A percentile compares a stretch with the other conserved stretches of the same genome.
phyloP scores from a whole-genome alignment of 257 asterid species.

The Voacanga thouarsii region DNA sequence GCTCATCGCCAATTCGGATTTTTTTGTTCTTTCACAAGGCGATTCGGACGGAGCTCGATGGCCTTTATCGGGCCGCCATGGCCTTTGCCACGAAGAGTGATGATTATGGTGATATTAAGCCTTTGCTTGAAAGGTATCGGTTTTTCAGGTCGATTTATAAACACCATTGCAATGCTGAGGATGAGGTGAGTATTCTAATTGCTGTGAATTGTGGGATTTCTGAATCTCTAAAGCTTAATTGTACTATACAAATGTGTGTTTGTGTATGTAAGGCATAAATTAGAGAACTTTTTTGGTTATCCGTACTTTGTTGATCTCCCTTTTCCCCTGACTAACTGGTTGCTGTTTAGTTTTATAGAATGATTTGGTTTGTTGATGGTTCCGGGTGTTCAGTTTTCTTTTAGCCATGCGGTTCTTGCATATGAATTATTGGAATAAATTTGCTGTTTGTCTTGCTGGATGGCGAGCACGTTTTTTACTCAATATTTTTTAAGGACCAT shows the following conservation, averaged over 20 bases:
- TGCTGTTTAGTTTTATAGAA: background rate
- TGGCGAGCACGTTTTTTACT: background rate
- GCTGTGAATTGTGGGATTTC: background rate
- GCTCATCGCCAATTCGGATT: conserved; percentile 76
- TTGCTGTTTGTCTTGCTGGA: background rate
- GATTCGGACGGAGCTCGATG: conserved; percentile 71
- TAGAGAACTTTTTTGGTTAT: background rate
- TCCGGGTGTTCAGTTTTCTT: background rate
- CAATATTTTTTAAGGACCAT: background rate
- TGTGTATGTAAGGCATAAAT: background rate
- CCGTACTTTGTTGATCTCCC: background rate
- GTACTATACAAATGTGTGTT: background rate
- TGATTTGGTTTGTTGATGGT: background rate
- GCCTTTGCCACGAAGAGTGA: conserved; percentile 51
- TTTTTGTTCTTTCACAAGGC: conserved; percentile 79
- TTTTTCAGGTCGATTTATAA: conserved; percentile 73
- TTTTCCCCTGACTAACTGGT: background rate
- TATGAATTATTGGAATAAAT: no score
- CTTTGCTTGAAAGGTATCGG: conserved; percentile 59
- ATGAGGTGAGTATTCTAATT: conserved; percentile 47
- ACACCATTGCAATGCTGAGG: conserved; percentile 95
- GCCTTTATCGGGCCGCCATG: conserved; percentile 66
- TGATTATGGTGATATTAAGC: conserved; percentile 46
- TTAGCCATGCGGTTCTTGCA: no score
- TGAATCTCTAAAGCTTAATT: conserved; percentile 1